Evolutionary conservation across 2,329 filamentous ascomycete genomes (phyloP).

Genomic region (Fusarium haematococcum): DNA sequence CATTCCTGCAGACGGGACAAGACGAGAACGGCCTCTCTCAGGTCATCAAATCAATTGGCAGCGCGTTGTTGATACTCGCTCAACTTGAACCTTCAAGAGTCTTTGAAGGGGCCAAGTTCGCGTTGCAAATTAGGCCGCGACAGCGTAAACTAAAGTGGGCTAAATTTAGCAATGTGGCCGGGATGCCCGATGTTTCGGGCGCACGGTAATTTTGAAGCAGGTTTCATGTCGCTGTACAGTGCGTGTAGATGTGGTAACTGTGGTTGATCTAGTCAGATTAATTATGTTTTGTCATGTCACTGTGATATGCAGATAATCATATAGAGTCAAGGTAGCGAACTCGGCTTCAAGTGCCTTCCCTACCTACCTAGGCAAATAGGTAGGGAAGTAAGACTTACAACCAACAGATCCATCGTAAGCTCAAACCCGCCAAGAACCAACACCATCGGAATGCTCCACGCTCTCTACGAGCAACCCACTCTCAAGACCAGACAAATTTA

Average conservation of each 20-base stretch:
- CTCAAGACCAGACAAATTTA: not conserved
- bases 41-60: not conserved
- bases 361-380: not conserved
- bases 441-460: not conserved
- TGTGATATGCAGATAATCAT: not conserved
- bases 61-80: not conserved
- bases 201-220: conserved; percentile 23
- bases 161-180: conserved; percentile 44
- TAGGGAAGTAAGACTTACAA: not conserved
- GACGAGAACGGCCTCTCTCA: not conserved
- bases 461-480: not conserved
- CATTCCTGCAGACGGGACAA: conserved; percentile 8
- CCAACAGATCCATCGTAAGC: not conserved
- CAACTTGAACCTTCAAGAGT: not conserved
- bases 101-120: conserved; percentile 5
- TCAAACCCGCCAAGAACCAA: not conserved
- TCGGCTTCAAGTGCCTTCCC: not conserved
- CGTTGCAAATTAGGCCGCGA: conserved; percentile 44
- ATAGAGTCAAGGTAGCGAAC: not conserved
- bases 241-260: conserved; percentile 5
- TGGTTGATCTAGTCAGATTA: not conserved
- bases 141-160: conserved; percentile 37
- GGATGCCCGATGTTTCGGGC: conserved; percentile 10
- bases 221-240: conserved; percentile 17
- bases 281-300: not conserved